These are phyloP conservation scores for Flueggea neowawraea DNA, from an alignment of 441 rosid species.

Conservation along the genomic window DNA sequence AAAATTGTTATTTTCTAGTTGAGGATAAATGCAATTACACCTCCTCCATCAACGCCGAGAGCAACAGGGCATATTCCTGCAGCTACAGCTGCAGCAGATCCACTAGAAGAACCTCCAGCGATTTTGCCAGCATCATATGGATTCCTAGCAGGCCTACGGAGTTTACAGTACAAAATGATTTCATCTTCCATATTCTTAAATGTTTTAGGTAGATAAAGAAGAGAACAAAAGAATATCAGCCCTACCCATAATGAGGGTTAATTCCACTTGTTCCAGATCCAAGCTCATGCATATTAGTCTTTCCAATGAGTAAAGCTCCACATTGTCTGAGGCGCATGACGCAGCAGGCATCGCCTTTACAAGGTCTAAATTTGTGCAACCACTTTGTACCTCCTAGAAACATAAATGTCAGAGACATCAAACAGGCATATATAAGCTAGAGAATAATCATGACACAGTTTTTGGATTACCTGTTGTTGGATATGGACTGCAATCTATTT, in stretches of 20 bases:
- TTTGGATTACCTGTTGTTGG: constrained; percentile 57
- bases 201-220: too few relatives aligned
- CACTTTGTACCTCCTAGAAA: constrained; percentile 69
- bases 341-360: constrained; percentile 56
- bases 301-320: constrained; percentile 71
- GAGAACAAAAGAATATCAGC: background rate
- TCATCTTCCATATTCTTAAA: background rate
- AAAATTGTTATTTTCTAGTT: background rate
- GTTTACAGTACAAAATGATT: background rate
- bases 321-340: constrained; percentile 55
- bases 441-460: too few relatives aligned
- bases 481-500: constrained; percentile 74
- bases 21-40: constrained; percentile 20
- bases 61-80: constrained; percentile 77
- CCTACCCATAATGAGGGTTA: constrained; percentile 76
- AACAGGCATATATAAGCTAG: background rate
- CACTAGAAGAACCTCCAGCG: constrained; percentile 75
- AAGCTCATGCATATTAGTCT: constrained; percentile 84
- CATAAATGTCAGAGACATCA: background rate
- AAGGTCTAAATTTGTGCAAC: constrained; percentile 56
- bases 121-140: constrained; percentile 48
- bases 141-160: constrained; percentile 49
- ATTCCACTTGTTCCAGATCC: constrained; percentile 85
- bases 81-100: constrained; percentile 77
- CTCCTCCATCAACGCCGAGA: constrained; percentile 88